A percentile compares a stretch with the other conserved stretches of the same genome.
Evolutionary conservation across 495 filamentous ascomycete species (phyloP).

Genomic region (Cryomyces minteri): DNA sequence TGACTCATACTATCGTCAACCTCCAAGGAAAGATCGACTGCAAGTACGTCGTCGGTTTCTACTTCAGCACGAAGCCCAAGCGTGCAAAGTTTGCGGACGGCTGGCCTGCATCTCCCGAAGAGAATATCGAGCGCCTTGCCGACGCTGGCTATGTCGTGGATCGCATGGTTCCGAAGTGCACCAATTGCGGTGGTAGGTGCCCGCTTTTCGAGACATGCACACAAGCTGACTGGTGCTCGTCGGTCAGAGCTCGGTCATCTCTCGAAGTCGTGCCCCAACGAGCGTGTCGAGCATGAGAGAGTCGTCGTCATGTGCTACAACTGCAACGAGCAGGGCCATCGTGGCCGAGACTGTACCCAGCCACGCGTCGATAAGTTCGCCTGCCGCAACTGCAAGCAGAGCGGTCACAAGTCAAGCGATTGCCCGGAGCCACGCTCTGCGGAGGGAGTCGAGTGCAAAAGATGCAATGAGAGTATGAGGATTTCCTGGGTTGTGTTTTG

Average conservation of each 20-base stretch:
- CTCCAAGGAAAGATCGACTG: slow-evolving; percentile 64
- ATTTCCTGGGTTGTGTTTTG: background rate
- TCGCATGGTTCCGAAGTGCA: slow-evolving; percentile 46
- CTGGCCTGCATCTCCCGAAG: slow-evolving; percentile 46
- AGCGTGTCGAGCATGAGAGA: slow-evolving; percentile 29
- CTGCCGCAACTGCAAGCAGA: slow-evolving; percentile 1
- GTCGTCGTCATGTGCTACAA: slow-evolving; percentile 51
- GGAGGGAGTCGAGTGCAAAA: slow-evolving; percentile 59
- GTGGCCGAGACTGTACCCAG: slow-evolving; percentile 46
- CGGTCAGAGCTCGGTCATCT: slow-evolving; percentile 51
- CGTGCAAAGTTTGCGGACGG: slow-evolving; percentile 37
- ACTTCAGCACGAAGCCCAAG: slow-evolving; percentile 40
- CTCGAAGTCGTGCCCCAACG: slow-evolving; percentile 43
- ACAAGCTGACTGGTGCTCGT: background rate
- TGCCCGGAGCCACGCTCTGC: slow-evolving; percentile 56
- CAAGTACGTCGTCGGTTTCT: slow-evolving; percentile 56
- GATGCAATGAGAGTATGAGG: slow-evolving; percentile 47
- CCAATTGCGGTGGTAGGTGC: slow-evolving; percentile 42
- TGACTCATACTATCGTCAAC: slow-evolving; percentile 58
- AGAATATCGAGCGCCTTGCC: slow-evolving; percentile 55
- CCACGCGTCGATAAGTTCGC: slow-evolving; percentile 7
- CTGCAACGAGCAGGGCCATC: slow-evolving; percentile 51
- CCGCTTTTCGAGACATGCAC: background rate
- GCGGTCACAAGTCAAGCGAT: slow-evolving; percentile 37
- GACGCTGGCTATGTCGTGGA: slow-evolving; percentile 56